These are phyloP conservation scores for Aspergillus niger DNA, from an alignment of 2,329 filamentous ascomycete genomes.

Conservation along the genomic window DNA sequence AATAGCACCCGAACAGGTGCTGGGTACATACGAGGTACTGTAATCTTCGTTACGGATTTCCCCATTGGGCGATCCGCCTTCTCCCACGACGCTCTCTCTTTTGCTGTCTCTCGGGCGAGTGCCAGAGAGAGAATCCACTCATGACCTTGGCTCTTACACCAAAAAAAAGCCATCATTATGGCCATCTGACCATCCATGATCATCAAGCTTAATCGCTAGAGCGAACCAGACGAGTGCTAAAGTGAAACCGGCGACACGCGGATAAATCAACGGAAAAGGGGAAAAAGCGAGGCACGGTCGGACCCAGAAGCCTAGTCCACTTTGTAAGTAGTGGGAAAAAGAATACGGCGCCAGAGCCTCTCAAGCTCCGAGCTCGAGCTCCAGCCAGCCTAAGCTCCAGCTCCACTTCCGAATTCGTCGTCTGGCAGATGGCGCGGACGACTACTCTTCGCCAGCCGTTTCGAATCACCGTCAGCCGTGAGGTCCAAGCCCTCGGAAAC, in stretches of 20 bases:
- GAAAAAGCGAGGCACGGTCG: background rate
- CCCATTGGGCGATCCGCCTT: constrained; percentile 16
- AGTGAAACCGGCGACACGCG: background rate
- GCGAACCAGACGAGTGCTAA: background rate
- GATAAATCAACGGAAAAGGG: background rate
- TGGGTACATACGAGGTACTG: background rate
- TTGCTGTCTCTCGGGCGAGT: background rate
- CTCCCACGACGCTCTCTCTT: no score
- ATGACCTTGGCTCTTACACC: background rate
- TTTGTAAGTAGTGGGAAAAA: background rate
- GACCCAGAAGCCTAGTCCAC: background rate
- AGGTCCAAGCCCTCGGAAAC: constrained; percentile 27
- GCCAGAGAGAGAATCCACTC: background rate
- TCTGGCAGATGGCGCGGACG: constrained; percentile 11
- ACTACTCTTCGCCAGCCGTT: constrained; percentile 12
- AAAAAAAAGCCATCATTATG: background rate
- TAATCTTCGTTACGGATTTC: constrained; percentile 14
- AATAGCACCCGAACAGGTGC: background rate
- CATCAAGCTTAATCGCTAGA: constrained; percentile 15
- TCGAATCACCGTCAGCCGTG: constrained; percentile 6
- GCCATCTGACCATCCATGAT: constrained; percentile 9
- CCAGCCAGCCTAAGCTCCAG: background rate
- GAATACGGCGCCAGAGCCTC: background rate
- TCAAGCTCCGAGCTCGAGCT: background rate
- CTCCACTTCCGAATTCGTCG: constrained; percentile 14